Evolutionary conservation across 805 yeast species (phyloP).

Genomic region (Hanseniaspora osmophila): DNA sequence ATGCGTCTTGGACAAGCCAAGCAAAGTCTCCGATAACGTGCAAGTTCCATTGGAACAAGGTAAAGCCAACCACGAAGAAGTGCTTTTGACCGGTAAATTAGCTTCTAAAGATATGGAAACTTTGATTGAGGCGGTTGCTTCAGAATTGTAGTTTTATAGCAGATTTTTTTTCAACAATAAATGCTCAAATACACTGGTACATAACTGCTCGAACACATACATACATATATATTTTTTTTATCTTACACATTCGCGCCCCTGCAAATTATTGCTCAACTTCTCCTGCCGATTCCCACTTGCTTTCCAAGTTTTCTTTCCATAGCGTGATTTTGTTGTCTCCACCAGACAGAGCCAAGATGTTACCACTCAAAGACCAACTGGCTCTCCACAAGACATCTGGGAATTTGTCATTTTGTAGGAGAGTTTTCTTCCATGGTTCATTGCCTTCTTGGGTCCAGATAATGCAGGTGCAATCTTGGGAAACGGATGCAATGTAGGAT

Average conservation of each 20-base stretch:
- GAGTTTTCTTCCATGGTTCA: constrained; percentile 67
- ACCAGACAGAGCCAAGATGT: constrained; percentile 85
- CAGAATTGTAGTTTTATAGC: constrained; percentile 20
- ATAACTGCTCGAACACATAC: background rate
- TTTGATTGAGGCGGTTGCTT: constrained; percentile 50
- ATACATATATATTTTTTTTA: background rate
- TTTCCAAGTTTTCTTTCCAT: constrained; percentile 90
- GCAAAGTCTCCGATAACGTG: constrained; percentile 31
- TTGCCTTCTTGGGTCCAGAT: constrained; percentile 81
- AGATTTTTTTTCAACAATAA: background rate
- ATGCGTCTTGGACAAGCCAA: constrained; percentile 57
- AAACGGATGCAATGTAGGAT: constrained; percentile 88
- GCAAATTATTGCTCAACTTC: constrained; percentile 61
- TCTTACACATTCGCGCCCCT: background rate
- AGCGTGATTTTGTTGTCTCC: constrained; percentile 92
- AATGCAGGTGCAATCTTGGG: constrained; percentile 88
- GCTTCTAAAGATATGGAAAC: constrained; percentile 74
- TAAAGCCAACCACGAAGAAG: constrained; percentile 87
- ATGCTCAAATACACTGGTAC: background rate
- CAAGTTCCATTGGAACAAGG: constrained; percentile 48
- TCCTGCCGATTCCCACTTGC: constrained; percentile 96
- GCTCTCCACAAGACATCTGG: constrained; percentile 98
- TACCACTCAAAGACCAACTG: constrained; percentile 93
- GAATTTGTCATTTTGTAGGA: constrained; percentile 65
- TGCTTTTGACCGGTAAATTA: constrained; percentile 60